Evolutionary conservation across 2,329 filamentous ascomycete species (phyloP), one percentile per base, ranked within the genome.

Genomic region (Trichophyton rubrum): DNA sequence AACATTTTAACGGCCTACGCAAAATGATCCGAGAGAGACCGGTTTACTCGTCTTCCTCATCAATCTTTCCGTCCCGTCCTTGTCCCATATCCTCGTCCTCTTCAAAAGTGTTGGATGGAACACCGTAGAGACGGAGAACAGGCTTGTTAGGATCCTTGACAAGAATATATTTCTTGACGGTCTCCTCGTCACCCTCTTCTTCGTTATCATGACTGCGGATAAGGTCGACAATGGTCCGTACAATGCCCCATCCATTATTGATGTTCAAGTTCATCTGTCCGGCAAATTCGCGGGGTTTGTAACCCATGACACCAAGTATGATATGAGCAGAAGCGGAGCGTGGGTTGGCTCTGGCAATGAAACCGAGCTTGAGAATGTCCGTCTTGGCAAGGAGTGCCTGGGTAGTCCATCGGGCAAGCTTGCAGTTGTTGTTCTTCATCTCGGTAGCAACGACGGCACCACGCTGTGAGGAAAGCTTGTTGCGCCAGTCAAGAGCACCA

Each of bases 371-470:
- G 90, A 99, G 96, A 67, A 90, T 82, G 73, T 99, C 93, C n/a
- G 93, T 91, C 78, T 91, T 91, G 73, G 92, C 91, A 62, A 99
- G 84, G 71, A 99, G 96, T 71, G 88, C 89, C 81, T 99, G 93
- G 49, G 92, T 90, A 35, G 93, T 96, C 93, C 93, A 99, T 74
- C 93, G 83, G 62, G 93, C 93, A 64, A 99, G 86, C 82, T 99
- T 99, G 87, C 90, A 95, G 72, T 86, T 90, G 84, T 99, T 99
- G 85, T 99, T 99, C 89, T 99, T 99, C 93, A 99, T 99, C 80
- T 99, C 93, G 11, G 93, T 99, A 20, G 93, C 93, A 27, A 99
- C 88, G 49, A 99, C 92, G 61, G 93, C 93, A 85, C 93, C 93
- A 70, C 93, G 88, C 80, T 96, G 91, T 68, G 86, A 90, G 65